Percentiles rank a stretch among this genome's conserved stretches.
Conservation (phyloP, 768 basidiomycete genomes). For the Boletellus ananas region DNA sequence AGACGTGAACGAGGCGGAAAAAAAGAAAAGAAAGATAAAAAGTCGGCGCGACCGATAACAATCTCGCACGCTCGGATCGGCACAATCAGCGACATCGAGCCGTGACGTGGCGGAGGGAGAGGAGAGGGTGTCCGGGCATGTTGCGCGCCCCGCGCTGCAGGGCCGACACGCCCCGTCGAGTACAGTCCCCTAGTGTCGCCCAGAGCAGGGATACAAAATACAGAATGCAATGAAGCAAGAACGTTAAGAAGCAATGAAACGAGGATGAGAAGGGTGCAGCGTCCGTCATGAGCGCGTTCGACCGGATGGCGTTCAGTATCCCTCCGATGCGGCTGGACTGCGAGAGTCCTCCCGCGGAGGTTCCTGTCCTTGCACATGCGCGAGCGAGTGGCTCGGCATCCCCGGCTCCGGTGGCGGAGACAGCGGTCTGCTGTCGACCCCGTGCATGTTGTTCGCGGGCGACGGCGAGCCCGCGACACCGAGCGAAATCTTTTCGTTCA, state of each 20-base stretch:
- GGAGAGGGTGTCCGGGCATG: constrained; percentile 9
- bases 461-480: constrained; percentile 54
- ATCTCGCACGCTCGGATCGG: constrained; percentile 35
- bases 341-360: constrained; percentile 62
- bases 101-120: constrained; percentile 25
- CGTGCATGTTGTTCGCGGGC: constrained; percentile 42
- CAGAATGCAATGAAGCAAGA: constrained; percentile 33
- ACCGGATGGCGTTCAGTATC: constrained; percentile 24
- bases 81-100: constrained; percentile 35
- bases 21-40: constrained; percentile 3
- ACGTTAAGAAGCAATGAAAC: constrained; percentile 25
- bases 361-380: constrained; percentile 57
- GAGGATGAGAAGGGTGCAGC: constrained; percentile 34
- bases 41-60: constrained; percentile 33
- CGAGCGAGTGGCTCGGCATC: constrained; percentile 44
- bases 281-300: constrained; percentile 24
- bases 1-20: constrained; percentile 25
- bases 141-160: constrained; percentile 27
- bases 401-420: constrained; percentile 63
- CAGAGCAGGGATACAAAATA: constrained; percentile 31
- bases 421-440: constrained; percentile 46
- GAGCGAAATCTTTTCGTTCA: constrained; percentile 84
- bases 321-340: constrained; percentile 31
- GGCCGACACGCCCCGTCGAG: constrained; percentile 26
- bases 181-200: constrained; percentile 23